These are phyloP conservation scores for Nepenthes alata DNA, from an alignment of 179 eudicot genomes.

Conservation along the genomic window DNA sequence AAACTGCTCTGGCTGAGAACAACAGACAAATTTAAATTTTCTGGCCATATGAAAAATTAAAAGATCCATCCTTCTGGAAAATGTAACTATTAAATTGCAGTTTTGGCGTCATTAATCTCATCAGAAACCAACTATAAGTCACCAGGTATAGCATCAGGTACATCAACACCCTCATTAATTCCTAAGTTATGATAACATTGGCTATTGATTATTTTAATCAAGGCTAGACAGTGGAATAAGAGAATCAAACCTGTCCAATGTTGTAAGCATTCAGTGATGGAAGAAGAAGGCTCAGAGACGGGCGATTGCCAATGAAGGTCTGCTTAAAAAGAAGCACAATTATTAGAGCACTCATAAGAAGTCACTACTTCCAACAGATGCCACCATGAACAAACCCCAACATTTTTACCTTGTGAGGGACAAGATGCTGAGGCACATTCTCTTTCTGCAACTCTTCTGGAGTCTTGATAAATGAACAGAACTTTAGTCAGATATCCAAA, in stretches of 20 bases:
- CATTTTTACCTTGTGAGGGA: constrained; percentile 75
- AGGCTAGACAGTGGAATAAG: background rate
- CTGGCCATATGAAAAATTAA: too few relatives aligned
- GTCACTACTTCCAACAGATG: constrained; percentile 2
- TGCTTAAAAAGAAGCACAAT: constrained; percentile 23
- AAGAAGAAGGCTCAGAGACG: constrained; percentile 87
- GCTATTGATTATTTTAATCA: too few relatives aligned
- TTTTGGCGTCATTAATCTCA: too few relatives aligned
- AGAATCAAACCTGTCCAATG: constrained; percentile 63
- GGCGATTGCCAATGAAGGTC: constrained; percentile 97
- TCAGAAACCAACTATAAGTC: too few relatives aligned
- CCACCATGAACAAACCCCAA: background rate
- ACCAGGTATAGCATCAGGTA: too few relatives aligned
- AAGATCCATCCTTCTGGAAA: too few relatives aligned
- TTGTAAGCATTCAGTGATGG: constrained; percentile 79
- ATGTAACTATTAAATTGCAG: too few relatives aligned
- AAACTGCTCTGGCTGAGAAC: too few relatives aligned
- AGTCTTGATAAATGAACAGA: constrained; percentile 36
- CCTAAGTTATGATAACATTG: too few relatives aligned
- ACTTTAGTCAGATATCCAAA: constrained; percentile 9
- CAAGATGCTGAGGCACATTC: constrained; percentile 67
- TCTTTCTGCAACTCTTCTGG: constrained; percentile 76
- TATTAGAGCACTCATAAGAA: background rate
- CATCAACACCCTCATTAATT: too few relatives aligned
- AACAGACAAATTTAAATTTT: too few relatives aligned